Conservation (phyloP, 805 yeast species). For the Yarrowia porcina region DNA sequence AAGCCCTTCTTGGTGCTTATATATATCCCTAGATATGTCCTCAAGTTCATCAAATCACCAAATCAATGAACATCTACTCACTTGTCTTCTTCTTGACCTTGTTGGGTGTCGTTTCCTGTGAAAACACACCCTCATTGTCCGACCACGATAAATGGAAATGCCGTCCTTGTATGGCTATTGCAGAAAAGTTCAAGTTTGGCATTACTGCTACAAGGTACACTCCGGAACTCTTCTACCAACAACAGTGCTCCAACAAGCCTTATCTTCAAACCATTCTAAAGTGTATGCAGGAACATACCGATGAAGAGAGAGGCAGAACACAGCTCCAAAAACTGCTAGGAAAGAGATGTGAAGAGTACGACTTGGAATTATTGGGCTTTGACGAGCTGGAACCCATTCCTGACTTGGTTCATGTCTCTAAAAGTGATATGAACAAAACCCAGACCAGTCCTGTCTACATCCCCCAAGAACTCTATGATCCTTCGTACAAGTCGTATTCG, state of each 20-base stretch:
- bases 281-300: slow-evolving; percentile 17
- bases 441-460: not conserved
- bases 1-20: too few species aligned
- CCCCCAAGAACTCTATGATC: not conserved
- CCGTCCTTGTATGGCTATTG: slow-evolving; percentile 1
- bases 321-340: not conserved
- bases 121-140: not conserved
- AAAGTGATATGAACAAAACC: not conserved
- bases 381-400: not conserved
- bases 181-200: slow-evolving; percentile 15
- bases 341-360: not conserved
- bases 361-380: not conserved
- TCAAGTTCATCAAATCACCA: not conserved
- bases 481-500: not conserved
- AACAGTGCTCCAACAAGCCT: slow-evolving; percentile 8
- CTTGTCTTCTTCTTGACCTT: not conserved
- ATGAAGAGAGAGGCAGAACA: not conserved
- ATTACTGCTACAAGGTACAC: not conserved
- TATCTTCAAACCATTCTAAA: slow-evolving; percentile 7
- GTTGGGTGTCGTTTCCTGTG: not conserved
- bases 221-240: slow-evolving; percentile 1
- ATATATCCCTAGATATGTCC: not conserved
- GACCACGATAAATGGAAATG: slow-evolving; percentile 6
- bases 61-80: too few species aligned
- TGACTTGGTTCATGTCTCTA: not conserved